Evolutionary conservation across 2,329 filamentous ascomycete genomes (phyloP), one percentile per base, ranked within the genome.

Genomic region (Hypoxylon sp.): DNA sequence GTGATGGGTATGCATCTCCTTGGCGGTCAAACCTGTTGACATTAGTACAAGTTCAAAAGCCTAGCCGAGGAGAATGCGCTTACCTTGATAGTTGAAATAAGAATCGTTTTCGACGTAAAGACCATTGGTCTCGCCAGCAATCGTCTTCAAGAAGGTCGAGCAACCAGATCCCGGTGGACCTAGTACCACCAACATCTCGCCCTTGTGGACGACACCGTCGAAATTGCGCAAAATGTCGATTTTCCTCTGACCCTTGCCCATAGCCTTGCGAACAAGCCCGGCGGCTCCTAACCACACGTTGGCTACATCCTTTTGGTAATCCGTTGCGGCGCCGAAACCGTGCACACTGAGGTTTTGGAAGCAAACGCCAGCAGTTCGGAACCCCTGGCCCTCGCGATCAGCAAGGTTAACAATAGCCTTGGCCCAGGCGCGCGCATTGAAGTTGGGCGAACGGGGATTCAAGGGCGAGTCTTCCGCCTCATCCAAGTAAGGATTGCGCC

Each of bases 71-170:
- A 29, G 48, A 14, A 16, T 30, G 6, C 27, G n/a, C 62, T 59
- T 77, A 84, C 89, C 91, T 77, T 96, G 91, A 75, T 96, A 97
- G 80, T 96, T 95, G 75, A 97, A 88, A 67, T 92, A 88, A 0
- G 91, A 90, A 9, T 82, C 80, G 2, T 90, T 80, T 50, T 93
- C 91, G 12, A 96, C 83, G 71, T 86, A 88, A 71, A 96, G 89
- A 54, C 93, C 93, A 71, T 94, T 90, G 21, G 91, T 92, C 78
- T 96, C 92, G 65, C 93, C 93, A 2, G 92, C 88, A 70, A 96
- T 87, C 0, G 92, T 92, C 82, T 96, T 96, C 62, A 97, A 83
- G 68, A 96, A 90, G 1, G 93, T 96, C 14, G 91, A 93, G 78
- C 93, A 97, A 57, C 91, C 91, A n/a, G 86, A 85, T 41, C 87